Base-by-base conservation (phyloP, 345 rosid genomes). In the Bruguiera sexangula region DNA sequence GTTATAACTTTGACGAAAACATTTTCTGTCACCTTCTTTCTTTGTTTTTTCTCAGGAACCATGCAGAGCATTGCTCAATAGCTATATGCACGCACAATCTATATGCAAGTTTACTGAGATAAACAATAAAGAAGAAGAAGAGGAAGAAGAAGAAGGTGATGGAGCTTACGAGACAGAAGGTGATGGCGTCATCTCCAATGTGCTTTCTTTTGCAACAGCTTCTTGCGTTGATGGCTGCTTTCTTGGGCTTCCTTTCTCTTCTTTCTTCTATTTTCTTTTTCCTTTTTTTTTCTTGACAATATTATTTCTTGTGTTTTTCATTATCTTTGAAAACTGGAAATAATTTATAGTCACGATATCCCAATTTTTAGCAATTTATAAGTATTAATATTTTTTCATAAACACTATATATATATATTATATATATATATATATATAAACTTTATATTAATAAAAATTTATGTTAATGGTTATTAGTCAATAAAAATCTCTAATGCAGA, bases 111-210 rank as follows among this genome's bases (percentile, higher is more conserved):
- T 2, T 8, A 55, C 27, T 1, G 8, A 55, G 29, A 56, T 8
- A 24, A 8, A 9, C 60, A 24, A 24, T 1, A 21, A 11, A 24
- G 16, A 56, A 27, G 18, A 56, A 18, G 10, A 9, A 29, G 9
- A 5, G 16, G 15, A 58, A 24, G 39, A 29, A 34, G 22, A 34
- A 18, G 67, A 8, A 62, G 26, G 48, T 6, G 31, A 21, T n/a
- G 56, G 29, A 56, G 67, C 69, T 63, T 63, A 71, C 75, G 31
- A 63, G 46, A 37, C 22, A 46, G 20, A 10, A n/a, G 19, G 2
- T 16, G 56, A 46, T 4, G 52, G 0, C 19, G 39, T 34, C 31
- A 16, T n/a, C 59, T 19, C 39, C 74, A 6, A 27, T 30, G 24
- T 27, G 11, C 5, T 5, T 24, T 56, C 29, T 56, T 21, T 24